phyloP scores from a whole-genome alignment of 768 basidiomycete genomes.

The Russula foetens region DNA sequence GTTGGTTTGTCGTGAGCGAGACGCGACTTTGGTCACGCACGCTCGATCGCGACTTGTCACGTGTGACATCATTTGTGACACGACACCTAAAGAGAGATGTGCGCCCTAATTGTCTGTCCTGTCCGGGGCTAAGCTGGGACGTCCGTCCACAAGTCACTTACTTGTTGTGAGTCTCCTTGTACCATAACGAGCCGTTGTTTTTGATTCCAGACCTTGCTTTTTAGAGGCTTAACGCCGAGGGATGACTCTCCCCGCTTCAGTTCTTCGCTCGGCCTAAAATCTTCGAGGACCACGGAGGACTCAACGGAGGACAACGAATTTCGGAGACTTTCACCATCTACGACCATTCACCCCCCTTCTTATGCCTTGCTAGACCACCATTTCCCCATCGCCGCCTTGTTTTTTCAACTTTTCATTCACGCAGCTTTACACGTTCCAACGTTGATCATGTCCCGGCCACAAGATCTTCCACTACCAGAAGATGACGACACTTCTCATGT shows the following conservation, averaged over 20 bases:
- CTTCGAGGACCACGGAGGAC: not conserved
- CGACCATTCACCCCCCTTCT: not conserved
- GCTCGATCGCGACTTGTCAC: constrained; percentile 17
- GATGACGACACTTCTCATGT: constrained; percentile 18
- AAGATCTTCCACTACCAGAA: constrained; percentile 8
- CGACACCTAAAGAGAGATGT: too few species aligned
- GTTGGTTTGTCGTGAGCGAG: too few species aligned
- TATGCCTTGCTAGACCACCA: constrained; percentile 12
- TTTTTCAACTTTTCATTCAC: not conserved
- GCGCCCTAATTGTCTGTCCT: not conserved
- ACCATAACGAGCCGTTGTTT: not conserved
- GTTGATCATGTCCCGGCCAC: constrained; percentile 6
- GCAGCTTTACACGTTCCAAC: constrained; percentile 1
- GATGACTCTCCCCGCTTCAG: not conserved
- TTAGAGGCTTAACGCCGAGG: not conserved
- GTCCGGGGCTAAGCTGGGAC: not conserved
- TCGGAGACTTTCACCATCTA: not conserved
- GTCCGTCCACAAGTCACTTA: not conserved
- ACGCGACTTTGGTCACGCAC: not conserved
- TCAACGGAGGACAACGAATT: not conserved
- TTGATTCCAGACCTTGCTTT: not conserved
- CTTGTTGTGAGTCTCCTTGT: constrained; percentile 2
- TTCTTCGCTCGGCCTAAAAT: constrained; percentile 1
- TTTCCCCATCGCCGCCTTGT: not conserved
- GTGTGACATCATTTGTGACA: not conserved